phyloP scores from a whole-genome alignment of 2,329 filamentous ascomycete genomes.

The Pezicula carpinea region DNA sequence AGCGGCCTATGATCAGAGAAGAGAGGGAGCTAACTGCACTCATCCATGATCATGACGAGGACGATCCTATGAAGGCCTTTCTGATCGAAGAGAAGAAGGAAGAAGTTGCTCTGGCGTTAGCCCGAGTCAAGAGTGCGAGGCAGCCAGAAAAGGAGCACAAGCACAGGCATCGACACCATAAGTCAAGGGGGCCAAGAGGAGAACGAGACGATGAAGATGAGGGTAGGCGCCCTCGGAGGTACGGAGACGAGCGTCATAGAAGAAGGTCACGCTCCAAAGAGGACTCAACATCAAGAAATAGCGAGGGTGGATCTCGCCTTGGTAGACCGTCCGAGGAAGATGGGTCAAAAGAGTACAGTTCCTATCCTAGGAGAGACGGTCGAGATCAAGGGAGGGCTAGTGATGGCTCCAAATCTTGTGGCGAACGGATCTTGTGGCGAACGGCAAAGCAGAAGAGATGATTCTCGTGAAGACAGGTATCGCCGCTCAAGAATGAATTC shows the following conservation, averaged over 20 bases:
- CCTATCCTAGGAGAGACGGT: constrained; percentile 6
- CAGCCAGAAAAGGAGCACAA: constrained; percentile 18
- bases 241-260: constrained; percentile 10
- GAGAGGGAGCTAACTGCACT: constrained; percentile 74
- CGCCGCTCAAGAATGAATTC: constrained; percentile 10
- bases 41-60: constrained; percentile 79
- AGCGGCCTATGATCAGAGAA: constrained; percentile 67
- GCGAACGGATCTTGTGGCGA: not conserved
- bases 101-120: constrained; percentile 70
- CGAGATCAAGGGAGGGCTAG: constrained; percentile 5
- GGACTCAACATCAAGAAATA: no score
- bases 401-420: not conserved
- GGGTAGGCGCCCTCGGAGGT: constrained; percentile 10
- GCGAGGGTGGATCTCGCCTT: constrained; percentile 1
- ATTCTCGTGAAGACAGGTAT: constrained; percentile 8
- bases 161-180: constrained; percentile 21
- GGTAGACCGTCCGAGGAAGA: constrained; percentile 5
- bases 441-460: constrained; percentile 9
- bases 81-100: constrained; percentile 88
- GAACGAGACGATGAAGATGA: constrained; percentile 7
- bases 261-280: constrained; percentile 11
- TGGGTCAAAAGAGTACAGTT: constrained; percentile 4
- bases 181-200: constrained; percentile 14
- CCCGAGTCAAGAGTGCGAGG: constrained; percentile 38
- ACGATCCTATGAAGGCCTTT: constrained; percentile 95